These are phyloP conservation scores for Isoetes taiwanensis DNA, from an alignment of 75 land plant species.

Conservation along the genomic window DNA sequence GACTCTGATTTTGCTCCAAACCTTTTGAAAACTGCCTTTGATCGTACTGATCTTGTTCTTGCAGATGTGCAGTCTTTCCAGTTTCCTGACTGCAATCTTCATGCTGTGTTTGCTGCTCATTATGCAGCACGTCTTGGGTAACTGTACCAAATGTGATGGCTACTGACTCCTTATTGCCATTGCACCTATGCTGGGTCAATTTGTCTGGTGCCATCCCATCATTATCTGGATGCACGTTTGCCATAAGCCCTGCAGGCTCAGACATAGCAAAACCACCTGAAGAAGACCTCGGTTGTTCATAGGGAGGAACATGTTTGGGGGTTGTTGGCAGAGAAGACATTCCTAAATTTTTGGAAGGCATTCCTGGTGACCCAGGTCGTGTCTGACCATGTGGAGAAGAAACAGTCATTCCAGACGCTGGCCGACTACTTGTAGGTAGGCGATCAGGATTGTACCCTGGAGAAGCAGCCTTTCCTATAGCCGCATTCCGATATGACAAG, in stretches of 20 bases:
- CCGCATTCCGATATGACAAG: conserved; percentile 81
- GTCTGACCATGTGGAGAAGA: too few relatives aligned
- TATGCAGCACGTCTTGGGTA: conserved; percentile 34
- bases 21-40: neutral
- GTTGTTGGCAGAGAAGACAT: conserved; percentile 12
- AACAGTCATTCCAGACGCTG: too few relatives aligned
- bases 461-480: conserved; percentile 33
- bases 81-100: conserved; percentile 2
- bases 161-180: neutral
- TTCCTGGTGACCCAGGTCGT: too few relatives aligned
- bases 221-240: too few relatives aligned
- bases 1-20: neutral
- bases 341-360: conserved; percentile 10
- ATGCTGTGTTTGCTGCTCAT: conserved; percentile 14
- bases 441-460: neutral
- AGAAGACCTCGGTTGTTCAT: conserved; percentile 14
- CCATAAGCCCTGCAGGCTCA: conserved; percentile 9
- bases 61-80: neutral
- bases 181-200: neutral
- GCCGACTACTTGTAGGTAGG: conserved; percentile 15
- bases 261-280: too few relatives aligned
- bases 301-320: conserved; percentile 8
- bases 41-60: conserved; percentile 2
- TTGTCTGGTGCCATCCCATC: neutral
- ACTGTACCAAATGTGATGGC: conserved; percentile 61